Evolutionary conservation across 225 moss, liverwort and hornwort species (phyloP), one percentile per base, ranked within the genome.

Genomic region (Thuidium tamariscinum): DNA sequence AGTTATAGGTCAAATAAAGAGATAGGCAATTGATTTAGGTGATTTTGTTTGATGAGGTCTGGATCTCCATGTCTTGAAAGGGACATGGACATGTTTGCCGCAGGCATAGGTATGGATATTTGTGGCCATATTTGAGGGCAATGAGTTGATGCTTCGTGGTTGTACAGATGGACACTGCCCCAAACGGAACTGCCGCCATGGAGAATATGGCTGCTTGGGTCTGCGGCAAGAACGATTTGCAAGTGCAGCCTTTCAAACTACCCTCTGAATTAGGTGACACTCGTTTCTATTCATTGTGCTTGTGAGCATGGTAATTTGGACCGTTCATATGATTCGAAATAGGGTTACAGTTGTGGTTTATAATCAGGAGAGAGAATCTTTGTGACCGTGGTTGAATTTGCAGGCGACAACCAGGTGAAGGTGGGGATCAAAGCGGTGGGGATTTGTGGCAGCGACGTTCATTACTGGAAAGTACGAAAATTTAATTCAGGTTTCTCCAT

Each of bases 381-480:
- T n/a, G 48, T 59, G 23, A 70, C 37, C 49, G n/a, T 32, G 81
- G 41, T 75, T 17, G 37, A 69, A 27, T 83, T 80, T 66, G 64
- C 80, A 98, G 98, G 92, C 30, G 89, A 93, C 51, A 9, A 90
- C 73, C 92, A 97, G 74, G 98, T 91, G 87, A 93, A 91, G 65
- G 89, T 98, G 85, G 75, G 84, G 42, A 94, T 98, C 26, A 98
- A 98, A 91, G 95, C 98, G n/a, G 98, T 98, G 14, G 98, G 98
- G 63, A 98, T 98, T 72, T 98, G 98, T 63, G 98, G 98, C 82
- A 98, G 98, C 82, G 98, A 98, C 88, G 97, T 98, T 26, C 96
- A 96, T 76, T 98, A 97, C 67, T 85, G 93, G 49, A 97, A 94
- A 94, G 98, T 95, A 88, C 51, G 26, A 69, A 37, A 16, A 2